These are phyloP conservation scores for Peronospora belbahrii DNA, from an alignment of 352 stramenopile genomes.

Conservation along the genomic window DNA sequence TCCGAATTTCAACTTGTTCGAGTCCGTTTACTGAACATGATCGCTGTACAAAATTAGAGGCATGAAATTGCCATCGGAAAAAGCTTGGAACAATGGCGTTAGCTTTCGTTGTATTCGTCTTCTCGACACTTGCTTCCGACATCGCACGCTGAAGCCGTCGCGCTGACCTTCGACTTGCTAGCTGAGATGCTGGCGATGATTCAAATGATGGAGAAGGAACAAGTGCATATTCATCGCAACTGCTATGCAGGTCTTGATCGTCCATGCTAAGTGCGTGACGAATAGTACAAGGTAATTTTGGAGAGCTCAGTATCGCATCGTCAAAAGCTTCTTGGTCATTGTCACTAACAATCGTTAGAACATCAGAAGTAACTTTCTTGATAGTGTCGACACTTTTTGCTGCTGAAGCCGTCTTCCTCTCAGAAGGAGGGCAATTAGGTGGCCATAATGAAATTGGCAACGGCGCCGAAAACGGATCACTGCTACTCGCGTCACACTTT, in stretches of 20 bases:
- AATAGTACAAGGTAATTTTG: constrained; percentile 1
- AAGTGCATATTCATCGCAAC: constrained; percentile 9
- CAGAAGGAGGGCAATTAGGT: constrained; percentile 16
- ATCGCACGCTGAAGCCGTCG: constrained; percentile 25
- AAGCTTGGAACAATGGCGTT: constrained; percentile 19
- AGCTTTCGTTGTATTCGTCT: constrained; percentile 29
- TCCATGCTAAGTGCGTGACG: constrained; percentile 22
- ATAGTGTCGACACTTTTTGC: neutral
- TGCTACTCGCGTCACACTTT: constrained; percentile 41
- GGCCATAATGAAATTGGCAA: constrained; percentile 49
- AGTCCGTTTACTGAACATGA: constrained; percentile 23
- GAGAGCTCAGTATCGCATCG: constrained; percentile 2
- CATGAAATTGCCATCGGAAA: constrained; percentile 56
- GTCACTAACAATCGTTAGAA: constrained; percentile 4
- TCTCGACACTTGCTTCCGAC: constrained; percentile 22
- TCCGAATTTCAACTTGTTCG: constrained; percentile 50
- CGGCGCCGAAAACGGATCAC: constrained; percentile 65
- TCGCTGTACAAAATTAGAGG: constrained; percentile 52
- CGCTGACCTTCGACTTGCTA: constrained; percentile 13
- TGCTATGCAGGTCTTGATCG: constrained; percentile 12
- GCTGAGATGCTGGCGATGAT: constrained; percentile 15
- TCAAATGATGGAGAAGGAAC: constrained; percentile 12
- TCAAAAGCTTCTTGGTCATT: constrained; percentile 5
- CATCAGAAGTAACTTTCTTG: constrained; percentile 8
- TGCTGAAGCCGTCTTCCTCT: neutral